phyloP scores from a whole-genome alignment of 805 yeast genomes.

The Kluyveromyces aestuarii region DNA sequence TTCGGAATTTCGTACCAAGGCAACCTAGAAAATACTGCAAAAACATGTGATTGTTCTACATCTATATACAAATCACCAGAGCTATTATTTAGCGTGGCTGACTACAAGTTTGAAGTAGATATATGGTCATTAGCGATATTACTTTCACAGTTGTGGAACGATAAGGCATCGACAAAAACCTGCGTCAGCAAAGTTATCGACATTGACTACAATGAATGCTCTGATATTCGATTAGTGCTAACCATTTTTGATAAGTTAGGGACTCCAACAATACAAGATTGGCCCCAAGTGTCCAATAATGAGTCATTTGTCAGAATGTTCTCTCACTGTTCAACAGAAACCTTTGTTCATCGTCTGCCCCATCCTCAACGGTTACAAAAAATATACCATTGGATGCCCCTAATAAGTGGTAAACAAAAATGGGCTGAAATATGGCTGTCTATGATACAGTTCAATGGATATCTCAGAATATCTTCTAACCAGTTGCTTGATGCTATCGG shows the following conservation, averaged over 20 bases:
- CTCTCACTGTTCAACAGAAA: conserved; percentile 21
- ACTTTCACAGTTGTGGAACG: conserved; percentile 40
- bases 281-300: conserved; percentile 32
- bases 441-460: conserved; percentile 38
- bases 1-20: conserved; percentile 53
- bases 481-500: conserved; percentile 14
- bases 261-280: conserved; percentile 39
- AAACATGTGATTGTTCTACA: conserved; percentile 48
- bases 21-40: conserved; percentile 20
- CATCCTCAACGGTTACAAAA: conserved; percentile 6
- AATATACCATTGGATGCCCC: conserved; percentile 15
- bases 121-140: conserved; percentile 66
- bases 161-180: conserved; percentile 13
- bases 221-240: conserved; percentile 53
- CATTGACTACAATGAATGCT: conserved; percentile 21
- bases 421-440: conserved; percentile 32
- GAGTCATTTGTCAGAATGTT: conserved; percentile 29
- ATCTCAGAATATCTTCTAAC: conserved; percentile 38
- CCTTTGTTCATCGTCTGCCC: conserved; percentile 11
- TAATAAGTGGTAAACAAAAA: conserved; percentile 10
- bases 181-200: conserved; percentile 3
- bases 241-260: conserved; percentile 53
- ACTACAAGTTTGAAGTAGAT: conserved; percentile 51
- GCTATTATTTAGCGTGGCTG: conserved; percentile 47
- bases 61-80: conserved; percentile 73